phyloP scores from a whole-genome alignment of 202 grass and related monocot genomes.

The Setaria italica region DNA sequence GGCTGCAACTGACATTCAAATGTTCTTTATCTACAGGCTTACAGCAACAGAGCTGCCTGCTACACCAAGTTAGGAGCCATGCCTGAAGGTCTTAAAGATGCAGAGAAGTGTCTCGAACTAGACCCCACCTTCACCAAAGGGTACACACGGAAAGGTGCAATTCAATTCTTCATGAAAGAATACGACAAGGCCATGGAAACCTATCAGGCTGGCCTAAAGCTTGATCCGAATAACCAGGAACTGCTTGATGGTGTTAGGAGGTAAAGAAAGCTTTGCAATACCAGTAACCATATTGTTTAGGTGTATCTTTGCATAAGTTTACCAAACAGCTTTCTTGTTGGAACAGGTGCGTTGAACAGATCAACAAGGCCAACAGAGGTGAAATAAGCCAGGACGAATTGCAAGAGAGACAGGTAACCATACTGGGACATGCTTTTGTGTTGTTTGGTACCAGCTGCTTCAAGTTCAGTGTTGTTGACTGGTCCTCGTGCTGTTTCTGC shows the following conservation, averaged over 20 bases:
- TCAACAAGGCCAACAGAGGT: slow-evolving; percentile 94
- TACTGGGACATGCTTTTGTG: neutral
- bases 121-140: slow-evolving; percentile 97
- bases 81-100: slow-evolving; percentile 98
- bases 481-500: slow-evolving; percentile 31
- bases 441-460: neutral
- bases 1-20: neutral
- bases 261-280: slow-evolving; percentile 55
- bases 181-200: slow-evolving; percentile 94
- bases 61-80: slow-evolving; percentile 95
- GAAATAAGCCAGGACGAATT: slow-evolving; percentile 93
- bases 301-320: slow-evolving; percentile 2
- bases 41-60: slow-evolving; percentile 98
- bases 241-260: slow-evolving; percentile 84
- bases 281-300: neutral
- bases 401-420: slow-evolving; percentile 91
- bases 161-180: slow-evolving; percentile 99
- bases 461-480: slow-evolving; percentile 13
- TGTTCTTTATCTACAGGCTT: slow-evolving; percentile 60
- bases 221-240: slow-evolving; percentile 88
- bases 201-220: slow-evolving; percentile 96
- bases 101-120: slow-evolving; percentile 96
- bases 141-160: slow-evolving; percentile 91
- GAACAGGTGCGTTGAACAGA: slow-evolving; percentile 83
- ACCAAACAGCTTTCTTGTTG: neutral